These are phyloP conservation scores for Ophidiomyces ophidiicola DNA, from an alignment of 2,329 filamentous ascomycete species.

Conservation along the genomic window DNA sequence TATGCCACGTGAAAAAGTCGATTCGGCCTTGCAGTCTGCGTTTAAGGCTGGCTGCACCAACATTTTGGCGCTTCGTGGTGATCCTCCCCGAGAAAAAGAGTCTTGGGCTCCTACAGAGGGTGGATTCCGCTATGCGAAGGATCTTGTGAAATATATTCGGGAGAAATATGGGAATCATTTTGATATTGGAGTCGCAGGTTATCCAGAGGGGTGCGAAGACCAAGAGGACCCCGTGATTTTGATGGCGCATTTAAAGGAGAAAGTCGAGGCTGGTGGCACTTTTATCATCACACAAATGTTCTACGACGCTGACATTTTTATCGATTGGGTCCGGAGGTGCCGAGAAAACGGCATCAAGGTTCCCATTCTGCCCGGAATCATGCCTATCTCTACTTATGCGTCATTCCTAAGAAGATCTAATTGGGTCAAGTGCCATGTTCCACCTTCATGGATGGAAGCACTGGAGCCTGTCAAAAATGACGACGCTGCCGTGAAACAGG, in stretches of 20 bases:
- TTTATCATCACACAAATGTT: constrained; percentile 99
- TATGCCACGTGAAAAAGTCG: constrained; percentile 87
- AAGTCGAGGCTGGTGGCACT: constrained; percentile 82
- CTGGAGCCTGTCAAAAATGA: constrained; percentile 95
- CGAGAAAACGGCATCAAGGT: constrained; percentile 72
- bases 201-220: constrained; percentile 91
- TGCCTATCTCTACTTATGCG: constrained; percentile 90
- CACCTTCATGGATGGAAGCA: constrained; percentile 63
- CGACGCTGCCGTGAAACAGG: constrained; percentile 78
- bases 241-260: constrained; percentile 89
- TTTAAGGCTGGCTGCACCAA: constrained; percentile 96
- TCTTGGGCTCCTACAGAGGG: constrained; percentile 82
- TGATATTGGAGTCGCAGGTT: constrained; percentile 93
- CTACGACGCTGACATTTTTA: constrained; percentile 92
- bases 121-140: constrained; percentile 82
- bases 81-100: constrained; percentile 85
- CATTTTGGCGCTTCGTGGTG: constrained; percentile 83
- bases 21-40: constrained; percentile 72
- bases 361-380: constrained; percentile 75
- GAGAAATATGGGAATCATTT: constrained; percentile 77
- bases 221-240: constrained; percentile 74
- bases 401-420: constrained; percentile 81
- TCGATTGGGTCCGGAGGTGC: constrained; percentile 79
- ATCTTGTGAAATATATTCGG: constrained; percentile 75
- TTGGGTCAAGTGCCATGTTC: constrained; percentile 80